Base-by-base conservation (phyloP, 306 rosid genomes). In the Elaeagnus macrophylla region DNA sequence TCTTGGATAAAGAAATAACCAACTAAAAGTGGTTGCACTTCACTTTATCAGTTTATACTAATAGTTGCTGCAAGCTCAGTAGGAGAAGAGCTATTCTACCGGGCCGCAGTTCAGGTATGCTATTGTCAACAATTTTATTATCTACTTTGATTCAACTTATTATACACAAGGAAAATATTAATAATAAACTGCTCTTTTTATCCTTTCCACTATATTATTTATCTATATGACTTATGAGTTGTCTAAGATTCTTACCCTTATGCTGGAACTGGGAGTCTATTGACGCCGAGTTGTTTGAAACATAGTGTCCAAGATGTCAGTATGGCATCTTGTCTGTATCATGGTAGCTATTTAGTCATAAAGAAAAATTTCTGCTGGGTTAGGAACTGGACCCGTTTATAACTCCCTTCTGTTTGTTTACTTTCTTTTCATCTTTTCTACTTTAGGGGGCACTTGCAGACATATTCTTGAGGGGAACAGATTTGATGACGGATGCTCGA, bases 31-130 rank as follows among this genome's bases (percentile, higher is more conserved):
- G 44, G 16, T 66, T 37, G 51, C 50, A 52, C 43, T 53, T 11
- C 37, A 54, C 12, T 49, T 60, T 64, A 46, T 65, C 80, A 90
- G 97, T 91, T 91, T 72, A 77, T 91, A 66, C 72, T 91, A 54
- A 81, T 91, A 63, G 96, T 91, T 58, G 84, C 96, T 13, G 97
- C 97, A 57, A 91, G 97, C 79, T 91, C 97, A 9, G 94, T 86
- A 20, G 97, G 97, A 55, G 97, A 91, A 80, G 97, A 91, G 62
- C 97, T 91, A 57, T 91, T 91, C 77, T 91, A 91, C 69, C 79
- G 97, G 61, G 97, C 97, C 49, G 97, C 97, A 16, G 87, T 91
- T 76, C 97, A 91, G 96, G 97, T 91, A 37, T 43, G 44, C 46
- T 49, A 40, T 17, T 42, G 15, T 48, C 72, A 79, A 36, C 55